phyloP scores from a whole-genome alignment of 352 stramenopile species.

The Globisporangium spiculum region DNA sequence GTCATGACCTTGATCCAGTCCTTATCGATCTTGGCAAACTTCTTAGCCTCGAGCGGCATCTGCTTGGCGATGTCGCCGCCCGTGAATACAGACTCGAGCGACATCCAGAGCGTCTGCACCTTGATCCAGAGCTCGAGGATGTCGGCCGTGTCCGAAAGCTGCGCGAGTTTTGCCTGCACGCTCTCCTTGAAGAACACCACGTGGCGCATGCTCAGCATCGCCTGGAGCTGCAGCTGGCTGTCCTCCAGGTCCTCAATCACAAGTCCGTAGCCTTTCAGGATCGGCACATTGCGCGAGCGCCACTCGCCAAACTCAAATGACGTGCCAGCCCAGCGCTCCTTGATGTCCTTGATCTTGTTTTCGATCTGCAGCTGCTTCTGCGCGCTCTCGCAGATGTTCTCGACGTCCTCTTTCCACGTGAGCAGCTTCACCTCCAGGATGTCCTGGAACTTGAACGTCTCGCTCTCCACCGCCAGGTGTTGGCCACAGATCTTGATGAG shows the following conservation, averaged over 20 bases:
- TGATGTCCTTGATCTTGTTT: slow-evolving; percentile 85
- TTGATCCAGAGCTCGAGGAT: slow-evolving; percentile 90
- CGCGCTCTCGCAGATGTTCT: slow-evolving; percentile 88
- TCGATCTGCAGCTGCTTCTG: slow-evolving; percentile 91
- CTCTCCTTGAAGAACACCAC: slow-evolving; percentile 87
- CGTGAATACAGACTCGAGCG: slow-evolving; percentile 90
- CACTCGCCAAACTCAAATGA: slow-evolving; percentile 87
- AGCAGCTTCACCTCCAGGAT: slow-evolving; percentile 79
- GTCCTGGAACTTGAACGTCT: slow-evolving; percentile 75
- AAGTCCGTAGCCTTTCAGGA: slow-evolving; percentile 73
- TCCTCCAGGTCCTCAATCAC: slow-evolving; percentile 91
- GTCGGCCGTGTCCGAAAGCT: slow-evolving; percentile 87
- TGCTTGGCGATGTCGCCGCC: slow-evolving; percentile 92
- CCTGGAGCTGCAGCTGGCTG: slow-evolving; percentile 84
- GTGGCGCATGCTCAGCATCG: slow-evolving; percentile 87
- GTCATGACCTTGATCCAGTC: slow-evolving; percentile 91
- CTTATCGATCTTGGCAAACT: slow-evolving; percentile 92
- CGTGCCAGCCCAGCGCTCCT: slow-evolving; percentile 73
- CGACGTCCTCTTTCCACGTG: slow-evolving; percentile 75
- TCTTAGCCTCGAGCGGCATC: slow-evolving; percentile 90
- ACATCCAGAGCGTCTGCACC: slow-evolving; percentile 90
- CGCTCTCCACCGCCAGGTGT: slow-evolving; percentile 58
- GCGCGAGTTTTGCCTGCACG: slow-evolving; percentile 71
- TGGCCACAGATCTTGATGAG: slow-evolving; percentile 55
- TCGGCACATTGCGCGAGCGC: slow-evolving; percentile 67